Evolutionary conservation across 2,329 filamentous ascomycete species (phyloP).

Genomic region (Alternaria sp.): DNA sequence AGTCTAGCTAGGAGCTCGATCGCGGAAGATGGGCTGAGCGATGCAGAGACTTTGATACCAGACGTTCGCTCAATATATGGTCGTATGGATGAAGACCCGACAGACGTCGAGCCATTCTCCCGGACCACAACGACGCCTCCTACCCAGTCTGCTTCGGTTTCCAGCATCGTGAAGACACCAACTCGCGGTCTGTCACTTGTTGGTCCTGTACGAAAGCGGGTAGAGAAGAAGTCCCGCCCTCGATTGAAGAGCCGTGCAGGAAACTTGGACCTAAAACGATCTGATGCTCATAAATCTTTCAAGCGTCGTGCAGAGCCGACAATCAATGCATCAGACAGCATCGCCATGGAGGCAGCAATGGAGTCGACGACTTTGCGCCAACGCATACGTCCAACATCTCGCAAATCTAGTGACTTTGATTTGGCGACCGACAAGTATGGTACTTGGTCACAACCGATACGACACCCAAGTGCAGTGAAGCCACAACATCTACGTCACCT

Average conservation of each 20-base stretch:
- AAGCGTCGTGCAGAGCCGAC: conserved; percentile 24
- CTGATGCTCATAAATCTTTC: conserved; percentile 39
- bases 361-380: conserved; percentile 9
- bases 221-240: conserved; percentile 28
- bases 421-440: conserved; percentile 7
- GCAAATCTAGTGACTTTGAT: conserved; percentile 4
- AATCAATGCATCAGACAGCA: not conserved
- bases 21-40: conserved; percentile 39
- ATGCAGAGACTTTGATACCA: conserved; percentile 41
- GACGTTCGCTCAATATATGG: conserved; percentile 31
- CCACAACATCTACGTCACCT: conserved; percentile 14
- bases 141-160: conserved; percentile 30
- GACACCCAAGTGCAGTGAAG: not conserved
- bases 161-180: conserved; percentile 43
- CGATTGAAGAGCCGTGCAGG: conserved; percentile 21
- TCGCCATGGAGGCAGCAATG: not conserved
- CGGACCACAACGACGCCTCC: conserved; percentile 19
- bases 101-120: conserved; percentile 30
- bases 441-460: conserved; percentile 23
- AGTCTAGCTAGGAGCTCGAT: conserved; percentile 22
- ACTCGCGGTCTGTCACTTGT: conserved; percentile 42
- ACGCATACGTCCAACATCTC: conserved; percentile 4
- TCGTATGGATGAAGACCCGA: conserved; percentile 30
- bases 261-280: conserved; percentile 30
- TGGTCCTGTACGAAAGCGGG: conserved; percentile 33